These are phyloP conservation scores for Neopestalotiopsis rosae DNA, from an alignment of 2,329 filamentous ascomycete genomes.

Conservation along the genomic window DNA sequence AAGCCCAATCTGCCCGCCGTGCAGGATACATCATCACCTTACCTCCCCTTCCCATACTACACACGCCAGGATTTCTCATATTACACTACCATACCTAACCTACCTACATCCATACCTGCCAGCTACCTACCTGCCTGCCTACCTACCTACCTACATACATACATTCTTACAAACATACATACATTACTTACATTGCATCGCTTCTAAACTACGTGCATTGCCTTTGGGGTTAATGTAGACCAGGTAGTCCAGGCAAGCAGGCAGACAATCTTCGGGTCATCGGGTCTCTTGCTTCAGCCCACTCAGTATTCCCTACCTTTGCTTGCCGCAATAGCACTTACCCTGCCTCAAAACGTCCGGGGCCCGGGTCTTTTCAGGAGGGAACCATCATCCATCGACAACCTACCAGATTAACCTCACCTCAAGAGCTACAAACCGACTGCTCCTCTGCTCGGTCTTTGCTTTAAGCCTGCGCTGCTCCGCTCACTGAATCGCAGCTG, in stretches of 20 bases:
- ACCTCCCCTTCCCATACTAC: background rate
- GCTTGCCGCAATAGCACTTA: slow-evolving; percentile 23
- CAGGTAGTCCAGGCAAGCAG: background rate
- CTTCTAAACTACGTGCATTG: background rate
- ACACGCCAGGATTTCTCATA: background rate
- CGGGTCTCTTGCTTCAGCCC: slow-evolving; percentile 19
- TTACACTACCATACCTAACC: slow-evolving; percentile 2
- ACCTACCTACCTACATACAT: background rate
- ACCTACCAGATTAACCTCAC: slow-evolving; percentile 28
- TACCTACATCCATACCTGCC: background rate
- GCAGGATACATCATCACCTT: slow-evolving; percentile 21
- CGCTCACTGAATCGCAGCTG: slow-evolving; percentile 23
- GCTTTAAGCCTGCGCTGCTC: slow-evolving; percentile 4
- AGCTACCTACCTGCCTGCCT: background rate
- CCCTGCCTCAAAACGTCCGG: slow-evolving; percentile 20
- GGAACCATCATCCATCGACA: slow-evolving; percentile 19
- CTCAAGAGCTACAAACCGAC: slow-evolving; percentile 26
- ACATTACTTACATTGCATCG: background rate
- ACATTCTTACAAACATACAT: background rate
- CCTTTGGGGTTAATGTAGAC: background rate
- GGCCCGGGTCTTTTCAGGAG: background rate
- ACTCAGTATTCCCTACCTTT: slow-evolving; percentile 11
- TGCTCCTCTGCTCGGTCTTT: background rate
- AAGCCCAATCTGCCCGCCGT: slow-evolving; percentile 34
- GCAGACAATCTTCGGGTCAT: background rate